Percentiles rank a stretch among this genome's conserved stretches.
phyloP scores from a whole-genome alignment of 768 basidiomycete genomes.

The Pisolithus sp. region DNA sequence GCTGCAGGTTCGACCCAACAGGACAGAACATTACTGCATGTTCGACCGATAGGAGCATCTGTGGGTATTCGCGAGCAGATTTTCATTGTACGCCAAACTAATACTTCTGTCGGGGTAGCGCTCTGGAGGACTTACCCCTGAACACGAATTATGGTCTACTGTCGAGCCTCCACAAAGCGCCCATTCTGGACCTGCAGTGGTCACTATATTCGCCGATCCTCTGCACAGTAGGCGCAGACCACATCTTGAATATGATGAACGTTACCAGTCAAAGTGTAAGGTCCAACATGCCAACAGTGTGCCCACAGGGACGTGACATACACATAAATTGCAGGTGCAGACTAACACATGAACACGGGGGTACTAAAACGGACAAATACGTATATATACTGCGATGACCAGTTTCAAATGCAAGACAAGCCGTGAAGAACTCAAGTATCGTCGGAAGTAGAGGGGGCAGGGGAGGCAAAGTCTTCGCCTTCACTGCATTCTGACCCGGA shows the following conservation, averaged over 20 bases:
- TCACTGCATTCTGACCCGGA: too few relatives aligned
- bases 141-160: conserved; percentile 91
- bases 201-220: conserved; percentile 65
- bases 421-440: too few relatives aligned
- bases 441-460: too few relatives aligned
- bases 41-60: conserved; percentile 84
- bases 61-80: conserved; percentile 41
- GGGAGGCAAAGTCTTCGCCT: too few relatives aligned
- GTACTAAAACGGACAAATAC: too few relatives aligned
- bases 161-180: conserved; percentile 78
- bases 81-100: conserved; percentile 1
- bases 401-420: too few relatives aligned
- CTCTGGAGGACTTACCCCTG: conserved; percentile 90
- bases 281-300: too few relatives aligned
- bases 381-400: too few relatives aligned
- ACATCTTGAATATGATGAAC: conserved; percentile 69
- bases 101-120: conserved; percentile 36
- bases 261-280: too few relatives aligned
- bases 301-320: too few relatives aligned
- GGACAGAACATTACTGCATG: conserved; percentile 93
- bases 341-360: too few relatives aligned
- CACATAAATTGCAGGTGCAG: too few relatives aligned
- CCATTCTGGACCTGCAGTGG: conserved; percentile 91
- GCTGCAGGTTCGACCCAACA: conserved; percentile 89
- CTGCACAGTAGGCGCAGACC: conserved; percentile 89